Percentiles rank a stretch among this genome's conserved stretches.
Evolutionary conservation across 768 basidiomycete genomes (phyloP).

Genomic region (Tremella mesenterica): DNA sequence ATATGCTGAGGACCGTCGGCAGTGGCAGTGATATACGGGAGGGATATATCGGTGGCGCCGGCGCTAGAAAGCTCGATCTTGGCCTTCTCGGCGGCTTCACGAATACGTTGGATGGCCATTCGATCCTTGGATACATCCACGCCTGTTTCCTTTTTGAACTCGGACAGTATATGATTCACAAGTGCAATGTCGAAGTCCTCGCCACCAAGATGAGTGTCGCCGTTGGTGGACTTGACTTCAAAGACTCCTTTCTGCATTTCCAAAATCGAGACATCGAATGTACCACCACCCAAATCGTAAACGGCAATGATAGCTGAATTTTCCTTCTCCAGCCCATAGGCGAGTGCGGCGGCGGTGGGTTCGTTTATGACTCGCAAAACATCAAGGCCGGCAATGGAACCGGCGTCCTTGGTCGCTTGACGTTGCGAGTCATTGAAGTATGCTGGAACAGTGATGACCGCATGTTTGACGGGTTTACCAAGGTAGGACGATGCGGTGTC

Average conservation of each 20-base stretch:
- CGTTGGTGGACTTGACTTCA: conserved; percentile 99
- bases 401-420: conserved; percentile 96
- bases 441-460: conserved; percentile 90
- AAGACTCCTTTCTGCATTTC: conserved; percentile 99
- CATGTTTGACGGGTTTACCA: conserved; percentile 89
- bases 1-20: conserved; percentile 94
- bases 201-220: conserved; percentile 94
- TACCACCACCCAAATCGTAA: conserved; percentile 96
- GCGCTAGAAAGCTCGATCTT: conserved; percentile 97
- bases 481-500: conserved; percentile 90
- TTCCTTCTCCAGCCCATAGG: conserved; percentile 87
- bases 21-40: conserved; percentile 97
- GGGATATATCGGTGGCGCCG: conserved; percentile 88
- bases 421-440: conserved; percentile 99
- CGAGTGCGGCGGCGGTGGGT: conserved; percentile 95
- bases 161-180: conserved; percentile 71
- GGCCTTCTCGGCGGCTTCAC: conserved; percentile 98
- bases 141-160: conserved; percentile 91
- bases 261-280: conserved; percentile 98
- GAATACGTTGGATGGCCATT: conserved; percentile 97
- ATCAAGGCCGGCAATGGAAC: conserved; percentile 92
- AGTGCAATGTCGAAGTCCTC: conserved; percentile 94
- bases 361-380: conserved; percentile 98
- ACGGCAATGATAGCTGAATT: conserved; percentile 86
- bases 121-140: conserved; percentile 72